Evolutionary conservation across 2,329 filamentous ascomycete species (phyloP).

Genomic region (Didymosphaeria variabile): DNA sequence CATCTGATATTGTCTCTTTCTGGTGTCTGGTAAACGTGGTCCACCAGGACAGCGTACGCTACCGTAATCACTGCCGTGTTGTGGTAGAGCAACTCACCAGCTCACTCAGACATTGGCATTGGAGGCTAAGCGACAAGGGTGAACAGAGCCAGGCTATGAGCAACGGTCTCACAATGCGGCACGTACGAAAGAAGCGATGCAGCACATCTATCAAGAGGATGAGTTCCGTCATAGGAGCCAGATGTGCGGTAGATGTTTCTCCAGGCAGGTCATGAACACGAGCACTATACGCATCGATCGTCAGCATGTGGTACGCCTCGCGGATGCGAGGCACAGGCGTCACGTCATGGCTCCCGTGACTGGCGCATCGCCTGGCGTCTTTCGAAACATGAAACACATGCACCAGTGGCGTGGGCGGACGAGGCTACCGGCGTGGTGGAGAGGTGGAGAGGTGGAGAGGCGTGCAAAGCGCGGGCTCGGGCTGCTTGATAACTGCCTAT

Average conservation of each 20-base stretch:
- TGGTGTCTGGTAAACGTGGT: not conserved
- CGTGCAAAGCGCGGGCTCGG: constrained; percentile 8
- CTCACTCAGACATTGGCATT: not conserved
- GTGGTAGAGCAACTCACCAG: not conserved
- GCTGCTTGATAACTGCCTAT: constrained; percentile 11
- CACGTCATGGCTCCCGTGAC: not conserved
- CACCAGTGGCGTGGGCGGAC: constrained; percentile 3
- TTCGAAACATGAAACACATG: constrained; percentile 10
- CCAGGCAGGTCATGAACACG: not conserved
- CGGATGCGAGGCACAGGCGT: constrained; percentile 2
- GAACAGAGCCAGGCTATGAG: no score
- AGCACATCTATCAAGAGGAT: not conserved
- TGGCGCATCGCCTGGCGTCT: not conserved
- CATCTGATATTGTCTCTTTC: not conserved
- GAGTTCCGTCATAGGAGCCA: constrained; percentile 3
- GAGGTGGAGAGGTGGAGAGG: not conserved
- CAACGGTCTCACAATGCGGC: not conserved
- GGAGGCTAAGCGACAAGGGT: not conserved
- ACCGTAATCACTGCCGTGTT: not conserved
- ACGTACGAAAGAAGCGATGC: not conserved
- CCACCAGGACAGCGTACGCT: not conserved
- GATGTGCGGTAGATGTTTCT: no score
- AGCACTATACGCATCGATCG: not conserved
- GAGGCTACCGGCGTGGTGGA: not conserved
- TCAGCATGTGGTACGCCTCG: not conserved